phyloP scores from a whole-genome alignment of 108 stramenopile species.

The Discostella pseudostelligera region DNA sequence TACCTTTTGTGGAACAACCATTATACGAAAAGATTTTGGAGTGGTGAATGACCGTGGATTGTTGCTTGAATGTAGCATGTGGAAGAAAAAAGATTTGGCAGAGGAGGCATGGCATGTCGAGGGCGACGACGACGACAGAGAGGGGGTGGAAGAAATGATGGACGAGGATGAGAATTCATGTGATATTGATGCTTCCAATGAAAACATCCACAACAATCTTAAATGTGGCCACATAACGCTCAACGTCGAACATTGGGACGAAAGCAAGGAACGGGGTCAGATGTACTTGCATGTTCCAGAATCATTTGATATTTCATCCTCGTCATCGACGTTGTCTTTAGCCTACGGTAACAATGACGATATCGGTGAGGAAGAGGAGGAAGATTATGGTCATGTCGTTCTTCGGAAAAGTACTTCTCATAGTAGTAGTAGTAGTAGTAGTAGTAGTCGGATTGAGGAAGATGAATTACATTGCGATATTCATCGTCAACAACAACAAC shows the following conservation, averaged over 20 bases:
- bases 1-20: constrained; percentile 36
- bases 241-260: constrained; percentile 31
- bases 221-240: constrained; percentile 11
- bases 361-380: not conserved
- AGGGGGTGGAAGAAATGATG: constrained; percentile 8
- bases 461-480: no score
- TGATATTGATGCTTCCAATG: not conserved
- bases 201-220: constrained; percentile 2
- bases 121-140: not conserved
- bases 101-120: not conserved
- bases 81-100: constrained; percentile 13
- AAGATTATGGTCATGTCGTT: not conserved
- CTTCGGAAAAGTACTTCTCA: not conserved
- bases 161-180: constrained; percentile 5
- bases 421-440: no score
- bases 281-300: constrained; percentile 36
- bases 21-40: constrained; percentile 37
- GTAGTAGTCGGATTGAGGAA: no score
- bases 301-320: constrained; percentile 9
- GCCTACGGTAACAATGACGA: not conserved
- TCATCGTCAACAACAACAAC: no score
- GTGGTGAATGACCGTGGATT: constrained; percentile 41
- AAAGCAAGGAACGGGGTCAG: constrained; percentile 32
- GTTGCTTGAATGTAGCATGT: constrained; percentile 39
- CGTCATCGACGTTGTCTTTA: constrained; percentile 3